phyloP scores from a whole-genome alignment of 768 basidiomycete genomes.

The Collybiopsis confluens region DNA sequence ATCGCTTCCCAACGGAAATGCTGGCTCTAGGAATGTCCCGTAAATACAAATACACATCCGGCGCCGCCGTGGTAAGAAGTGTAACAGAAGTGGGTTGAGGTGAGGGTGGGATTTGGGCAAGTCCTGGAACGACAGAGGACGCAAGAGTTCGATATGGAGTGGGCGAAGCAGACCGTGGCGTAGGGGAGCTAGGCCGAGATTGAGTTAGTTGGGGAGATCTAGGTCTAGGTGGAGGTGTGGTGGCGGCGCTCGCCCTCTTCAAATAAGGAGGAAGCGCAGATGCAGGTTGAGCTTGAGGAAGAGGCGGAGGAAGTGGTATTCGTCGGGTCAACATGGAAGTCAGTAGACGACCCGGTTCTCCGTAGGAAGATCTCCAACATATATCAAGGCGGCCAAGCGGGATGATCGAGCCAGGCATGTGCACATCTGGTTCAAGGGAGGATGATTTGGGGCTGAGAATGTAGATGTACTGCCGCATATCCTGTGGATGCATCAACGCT shows the following conservation, averaged over 20 bases:
- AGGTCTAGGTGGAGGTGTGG: slow-evolving; percentile 42
- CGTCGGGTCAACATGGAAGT: slow-evolving; percentile 87
- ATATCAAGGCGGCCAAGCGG: slow-evolving; percentile 87
- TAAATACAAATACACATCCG: slow-evolving; percentile 58
- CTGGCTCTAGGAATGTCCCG: slow-evolving; percentile 40
- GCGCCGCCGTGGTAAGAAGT: slow-evolving; percentile 27
- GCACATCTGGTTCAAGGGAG: slow-evolving; percentile 41
- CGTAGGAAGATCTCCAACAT: slow-evolving; percentile 80
- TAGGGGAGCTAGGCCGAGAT: slow-evolving; percentile 56
- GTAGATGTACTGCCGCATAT: slow-evolving; percentile 85
- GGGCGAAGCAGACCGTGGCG: slow-evolving; percentile 33
- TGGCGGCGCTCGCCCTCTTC: slow-evolving; percentile 39
- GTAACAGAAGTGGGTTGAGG: slow-evolving; percentile 18
- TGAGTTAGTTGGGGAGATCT: slow-evolving; percentile 53
- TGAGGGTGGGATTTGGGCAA: slow-evolving; percentile 28
- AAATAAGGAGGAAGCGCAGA: slow-evolving; percentile 78
- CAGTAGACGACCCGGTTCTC: slow-evolving; percentile 81
- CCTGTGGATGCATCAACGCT: slow-evolving; percentile 78
- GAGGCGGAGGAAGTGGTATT: slow-evolving; percentile 51
- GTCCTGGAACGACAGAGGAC: slow-evolving; percentile 32
- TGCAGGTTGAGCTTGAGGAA: slow-evolving; percentile 39
- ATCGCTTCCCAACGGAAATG: slow-evolving; percentile 53
- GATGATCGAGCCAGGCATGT: slow-evolving; percentile 66
- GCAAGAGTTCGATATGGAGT: slow-evolving; percentile 42
- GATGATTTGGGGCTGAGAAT: slow-evolving; percentile 55